These are phyloP conservation scores for Yamadazyma atmosphaerica DNA, from an alignment of 1,139 yeast genomes.

Conservation along the genomic window DNA sequence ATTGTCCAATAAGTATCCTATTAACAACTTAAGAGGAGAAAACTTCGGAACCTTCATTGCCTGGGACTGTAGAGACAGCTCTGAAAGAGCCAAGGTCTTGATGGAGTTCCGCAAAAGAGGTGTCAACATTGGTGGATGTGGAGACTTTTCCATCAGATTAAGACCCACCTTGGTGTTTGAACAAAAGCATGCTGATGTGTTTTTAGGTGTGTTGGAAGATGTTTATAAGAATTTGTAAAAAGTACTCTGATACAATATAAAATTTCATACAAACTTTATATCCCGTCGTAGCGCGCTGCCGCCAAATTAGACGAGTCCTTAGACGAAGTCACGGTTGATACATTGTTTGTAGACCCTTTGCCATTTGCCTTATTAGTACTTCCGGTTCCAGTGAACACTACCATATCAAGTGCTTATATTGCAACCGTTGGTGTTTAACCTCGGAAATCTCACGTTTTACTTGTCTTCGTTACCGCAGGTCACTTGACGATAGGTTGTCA, in stretches of 20 bases:
- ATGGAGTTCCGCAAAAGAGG: conserved; percentile 58
- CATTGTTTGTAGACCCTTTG: too few species aligned
- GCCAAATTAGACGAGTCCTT: too few species aligned
- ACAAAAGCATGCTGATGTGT: conserved; percentile 71
- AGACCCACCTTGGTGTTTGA: conserved; percentile 78
- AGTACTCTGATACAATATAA: too few species aligned
- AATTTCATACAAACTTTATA: too few species aligned
- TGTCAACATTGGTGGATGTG: conserved; percentile 81
- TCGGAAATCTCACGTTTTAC: not conserved
- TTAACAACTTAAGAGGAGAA: conserved; percentile 70
- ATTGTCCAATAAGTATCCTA: conserved; percentile 54
- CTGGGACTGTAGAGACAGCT: conserved; percentile 60
- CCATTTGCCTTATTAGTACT: too few species aligned
- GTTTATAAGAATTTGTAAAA: conserved; percentile 4
- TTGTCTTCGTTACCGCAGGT: not conserved
- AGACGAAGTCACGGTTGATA: too few species aligned
- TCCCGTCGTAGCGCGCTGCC: too few species aligned
- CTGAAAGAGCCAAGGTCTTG: conserved; percentile 60
- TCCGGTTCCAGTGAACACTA: too few species aligned
- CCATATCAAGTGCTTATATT: too few species aligned
- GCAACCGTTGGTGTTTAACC: too few species aligned
- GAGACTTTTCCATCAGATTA: conserved; percentile 68
- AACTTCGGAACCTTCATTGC: conserved; percentile 78
- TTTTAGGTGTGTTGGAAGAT: conserved; percentile 48
- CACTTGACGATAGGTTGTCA: not conserved